Base-by-base conservation (phyloP, 352 stramenopile species). In the Peronospora farinosa region DNA sequence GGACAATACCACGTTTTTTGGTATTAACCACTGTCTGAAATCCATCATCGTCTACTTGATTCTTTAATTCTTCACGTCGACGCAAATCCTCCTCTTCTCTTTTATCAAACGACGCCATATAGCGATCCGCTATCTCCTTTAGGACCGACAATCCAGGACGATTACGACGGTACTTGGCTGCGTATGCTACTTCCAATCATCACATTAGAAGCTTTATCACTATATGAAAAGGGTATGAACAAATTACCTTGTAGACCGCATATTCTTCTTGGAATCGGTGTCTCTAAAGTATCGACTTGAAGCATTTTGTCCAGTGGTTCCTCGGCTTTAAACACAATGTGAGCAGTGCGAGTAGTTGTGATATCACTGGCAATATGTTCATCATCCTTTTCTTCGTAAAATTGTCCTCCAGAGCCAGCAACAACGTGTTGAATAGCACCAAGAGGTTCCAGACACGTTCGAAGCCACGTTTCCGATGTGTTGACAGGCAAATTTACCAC, bases 11-110 rank as follows among this genome's bases (percentile, higher is more conserved):
- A 32, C 78, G 78, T 60, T 87, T 88, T 63, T 89, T 91, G 40
- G 69, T 78, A 57, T 84, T 92, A 11, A 92, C 78, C 21, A 91
- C 79, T 10, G 67, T 89, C 57, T 84, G 65, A 52, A 91, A 93
- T 6, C 82, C 82, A 47, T 93, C 82, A n/a, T 80, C 77, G 43
- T 93, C 79, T 33, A 91, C 72, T 23, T 81, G 66, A 16, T 74
- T 79, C 63, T 90, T 87, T n/a, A 91, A 54, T 36, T 89, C 77
- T 47, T 89, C 77, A 1, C 78, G 75, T 43, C 69, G 51, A 32
- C 67, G 66, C 16, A 65, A 44, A 39, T 90, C 71, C 63, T 79
- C 69, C 40, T 77, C 66, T 54, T 93, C 82, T 35, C 77, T 48
- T 8, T 69, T 64, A 45, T 93, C 82, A 49, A 93, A 93, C 19